These are phyloP conservation scores for Plasmopara halstedii DNA, from an alignment of 352 stramenopile species.

Conservation along the genomic window DNA sequence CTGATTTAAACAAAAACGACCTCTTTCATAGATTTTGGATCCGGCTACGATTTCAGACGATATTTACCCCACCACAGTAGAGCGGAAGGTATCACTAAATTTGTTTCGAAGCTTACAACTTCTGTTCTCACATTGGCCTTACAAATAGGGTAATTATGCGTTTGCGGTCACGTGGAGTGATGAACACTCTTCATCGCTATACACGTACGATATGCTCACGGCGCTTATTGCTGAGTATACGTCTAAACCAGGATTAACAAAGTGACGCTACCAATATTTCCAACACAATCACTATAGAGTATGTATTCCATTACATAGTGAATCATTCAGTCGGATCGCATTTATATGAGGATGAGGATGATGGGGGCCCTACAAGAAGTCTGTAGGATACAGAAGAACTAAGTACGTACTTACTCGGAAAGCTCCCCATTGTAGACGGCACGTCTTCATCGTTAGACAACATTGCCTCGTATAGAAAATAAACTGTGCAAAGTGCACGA, in stretches of 20 bases:
- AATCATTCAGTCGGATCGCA: too few species aligned
- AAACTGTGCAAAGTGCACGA: too few species aligned
- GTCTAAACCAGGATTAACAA: slow-evolving; percentile 9
- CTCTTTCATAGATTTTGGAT: slow-evolving; percentile 52
- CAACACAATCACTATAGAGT: too few species aligned
- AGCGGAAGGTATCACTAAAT: slow-evolving; percentile 57
- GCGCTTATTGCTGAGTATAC: slow-evolving; percentile 47
- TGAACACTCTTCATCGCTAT: slow-evolving; percentile 93
- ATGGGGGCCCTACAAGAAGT: too few species aligned
- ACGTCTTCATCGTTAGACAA: too few species aligned
- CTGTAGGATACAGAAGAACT: too few species aligned
- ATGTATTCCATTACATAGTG: too few species aligned
- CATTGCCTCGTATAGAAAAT: too few species aligned
- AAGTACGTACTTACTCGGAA: too few species aligned
- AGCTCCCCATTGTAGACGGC: too few species aligned
- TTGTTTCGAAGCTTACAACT: slow-evolving; percentile 1
- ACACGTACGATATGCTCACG: slow-evolving; percentile 90
- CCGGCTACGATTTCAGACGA: slow-evolving; percentile 59
- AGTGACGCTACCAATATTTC: slow-evolving; percentile 2
- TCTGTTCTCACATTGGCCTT: too few species aligned
- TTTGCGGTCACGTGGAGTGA: slow-evolving; percentile 97
- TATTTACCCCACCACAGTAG: slow-evolving; percentile 71
- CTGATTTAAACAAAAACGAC: neutral
- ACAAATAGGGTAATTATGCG: slow-evolving; percentile 96
- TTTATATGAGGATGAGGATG: too few species aligned